Percentiles rank a stretch among this genome's conserved stretches.
Evolutionary conservation across 108 stramenopile species (phyloP).

Genomic region (Nitzschia palea): DNA sequence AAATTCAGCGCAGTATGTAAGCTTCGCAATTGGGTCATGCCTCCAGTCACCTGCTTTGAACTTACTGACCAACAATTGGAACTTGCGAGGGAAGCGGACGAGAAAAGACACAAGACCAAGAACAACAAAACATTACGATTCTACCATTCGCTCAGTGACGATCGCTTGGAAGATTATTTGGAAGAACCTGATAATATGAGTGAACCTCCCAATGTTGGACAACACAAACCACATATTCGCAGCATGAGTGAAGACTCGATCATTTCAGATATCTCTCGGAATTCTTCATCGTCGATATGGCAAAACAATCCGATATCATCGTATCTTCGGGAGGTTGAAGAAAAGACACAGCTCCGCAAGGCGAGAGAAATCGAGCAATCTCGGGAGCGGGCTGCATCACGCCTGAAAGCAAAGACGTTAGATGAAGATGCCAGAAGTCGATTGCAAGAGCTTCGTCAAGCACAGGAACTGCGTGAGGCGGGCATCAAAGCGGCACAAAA

Average conservation of each 20-base stretch:
- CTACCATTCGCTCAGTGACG: conserved; percentile 8
- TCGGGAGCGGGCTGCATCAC: conserved; percentile 46
- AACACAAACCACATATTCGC: conserved; percentile 10
- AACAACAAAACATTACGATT: not conserved
- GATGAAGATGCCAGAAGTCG: conserved; percentile 43
- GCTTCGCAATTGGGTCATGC: conserved; percentile 80
- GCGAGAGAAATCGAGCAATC: conserved; percentile 43
- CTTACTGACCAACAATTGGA: conserved; percentile 53
- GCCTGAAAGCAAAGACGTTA: conserved; percentile 56
- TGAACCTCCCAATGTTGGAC: conserved; percentile 8
- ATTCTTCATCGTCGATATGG: conserved; percentile 20
- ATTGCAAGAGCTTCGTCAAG: conserved; percentile 52
- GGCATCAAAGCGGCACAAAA: not conserved
- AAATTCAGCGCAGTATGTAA: conserved; percentile 81
- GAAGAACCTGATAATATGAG: conserved; percentile 5
- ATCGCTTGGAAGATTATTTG: conserved; percentile 14
- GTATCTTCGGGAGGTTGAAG: conserved; percentile 37
- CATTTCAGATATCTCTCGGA: conserved; percentile 27
- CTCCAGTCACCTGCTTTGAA: conserved; percentile 68
- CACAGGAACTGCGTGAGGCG: conserved; percentile 31
- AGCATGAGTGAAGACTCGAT: conserved; percentile 4
- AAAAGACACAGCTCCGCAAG: conserved; percentile 23
- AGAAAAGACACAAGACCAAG: conserved; percentile 38
- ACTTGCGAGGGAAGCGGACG: conserved; percentile 29
- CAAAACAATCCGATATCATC: conserved; percentile 40